These are phyloP conservation scores for Fusarium temperatum DNA, from an alignment of 2,329 filamentous ascomycete genomes.

Conservation along the genomic window DNA sequence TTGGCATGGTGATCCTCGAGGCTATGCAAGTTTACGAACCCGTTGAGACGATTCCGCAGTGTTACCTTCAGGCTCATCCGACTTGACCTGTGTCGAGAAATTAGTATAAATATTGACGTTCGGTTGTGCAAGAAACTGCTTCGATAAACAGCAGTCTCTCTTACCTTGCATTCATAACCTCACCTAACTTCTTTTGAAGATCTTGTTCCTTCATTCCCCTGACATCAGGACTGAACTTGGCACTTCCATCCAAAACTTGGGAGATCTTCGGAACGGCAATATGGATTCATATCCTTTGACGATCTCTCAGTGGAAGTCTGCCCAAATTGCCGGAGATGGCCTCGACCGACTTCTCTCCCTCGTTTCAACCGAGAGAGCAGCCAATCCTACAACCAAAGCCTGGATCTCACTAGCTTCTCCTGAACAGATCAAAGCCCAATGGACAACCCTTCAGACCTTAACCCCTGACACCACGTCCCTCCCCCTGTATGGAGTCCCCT, in stretches of 20 bases:
- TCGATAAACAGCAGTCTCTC: background rate
- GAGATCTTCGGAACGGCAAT: background rate
- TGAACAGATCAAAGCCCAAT: constrained; percentile 38
- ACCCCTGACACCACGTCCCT: constrained; percentile 36
- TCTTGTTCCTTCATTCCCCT: background rate
- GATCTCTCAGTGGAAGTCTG: constrained; percentile 41
- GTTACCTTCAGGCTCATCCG: background rate
- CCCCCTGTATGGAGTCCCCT: constrained; percentile 65
- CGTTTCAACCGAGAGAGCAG: constrained; percentile 27
- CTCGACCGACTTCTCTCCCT: constrained; percentile 42
- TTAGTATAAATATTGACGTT: background rate
- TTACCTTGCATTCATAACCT: background rate
- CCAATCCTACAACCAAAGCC: constrained; percentile 37
- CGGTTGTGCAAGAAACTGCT: background rate
- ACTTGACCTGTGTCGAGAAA: background rate
- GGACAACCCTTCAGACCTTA: constrained; percentile 24
- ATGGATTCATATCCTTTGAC: constrained; percentile 15
- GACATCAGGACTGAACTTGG: background rate
- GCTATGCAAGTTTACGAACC: constrained; percentile 10
- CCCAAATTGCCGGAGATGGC: constrained; percentile 38
- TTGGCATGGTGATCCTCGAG: background rate
- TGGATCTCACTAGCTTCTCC: constrained; percentile 47
- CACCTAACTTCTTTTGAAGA: too few relatives aligned
- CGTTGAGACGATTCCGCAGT: background rate
- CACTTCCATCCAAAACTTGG: background rate